A percentile compares a stretch with the other conserved stretches of the same genome.
Conservation (phyloP, 768 basidiomycete species). For the Boletus pseudo-olivaceus region DNA sequence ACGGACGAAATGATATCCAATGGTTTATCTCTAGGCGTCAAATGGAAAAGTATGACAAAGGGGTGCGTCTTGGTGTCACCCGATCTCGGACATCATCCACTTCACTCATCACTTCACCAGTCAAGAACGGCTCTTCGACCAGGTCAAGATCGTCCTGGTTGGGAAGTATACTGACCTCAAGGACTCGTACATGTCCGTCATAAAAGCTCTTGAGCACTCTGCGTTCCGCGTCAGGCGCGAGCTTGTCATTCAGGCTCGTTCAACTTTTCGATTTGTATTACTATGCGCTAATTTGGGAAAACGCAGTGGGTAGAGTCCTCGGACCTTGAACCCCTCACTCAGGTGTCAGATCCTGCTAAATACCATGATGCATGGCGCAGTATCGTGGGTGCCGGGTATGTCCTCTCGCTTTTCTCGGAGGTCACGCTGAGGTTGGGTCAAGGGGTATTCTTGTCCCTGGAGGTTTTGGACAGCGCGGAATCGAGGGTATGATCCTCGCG, state of each 20-base stretch:
- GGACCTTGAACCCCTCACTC: constrained; percentile 78
- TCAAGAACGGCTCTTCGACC: constrained; percentile 91
- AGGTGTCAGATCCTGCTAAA: constrained; percentile 73
- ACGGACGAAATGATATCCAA: constrained; percentile 52
- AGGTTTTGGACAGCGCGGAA: constrained; percentile 90
- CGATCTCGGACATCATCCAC: not conserved
- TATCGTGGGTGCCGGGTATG: constrained; percentile 84
- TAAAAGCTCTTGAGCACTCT: constrained; percentile 95
- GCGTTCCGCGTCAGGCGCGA: constrained; percentile 89
- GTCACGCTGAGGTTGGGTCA: constrained; percentile 11
- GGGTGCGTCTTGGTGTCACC: constrained; percentile 46
- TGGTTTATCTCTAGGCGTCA: constrained; percentile 61
- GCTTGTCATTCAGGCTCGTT: constrained; percentile 70
- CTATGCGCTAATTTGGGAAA: constrained; percentile 4
- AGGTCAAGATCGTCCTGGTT: constrained; percentile 85
- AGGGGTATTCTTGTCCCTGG: constrained; percentile 97
- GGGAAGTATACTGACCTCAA: constrained; percentile 97
- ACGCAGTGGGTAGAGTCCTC: constrained; percentile 94
- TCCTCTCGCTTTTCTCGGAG: constrained; percentile 6
- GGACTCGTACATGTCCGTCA: constrained; percentile 98
- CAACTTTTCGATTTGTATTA: not conserved
- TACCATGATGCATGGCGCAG: constrained; percentile 97
- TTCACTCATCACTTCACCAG: constrained; percentile 38
- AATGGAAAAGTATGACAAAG: constrained; percentile 83
- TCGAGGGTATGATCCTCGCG: constrained; percentile 97